Conservation (phyloP, 2,329 filamentous ascomycete species). For the Paracorniculantispora psalliotae region DNA sequence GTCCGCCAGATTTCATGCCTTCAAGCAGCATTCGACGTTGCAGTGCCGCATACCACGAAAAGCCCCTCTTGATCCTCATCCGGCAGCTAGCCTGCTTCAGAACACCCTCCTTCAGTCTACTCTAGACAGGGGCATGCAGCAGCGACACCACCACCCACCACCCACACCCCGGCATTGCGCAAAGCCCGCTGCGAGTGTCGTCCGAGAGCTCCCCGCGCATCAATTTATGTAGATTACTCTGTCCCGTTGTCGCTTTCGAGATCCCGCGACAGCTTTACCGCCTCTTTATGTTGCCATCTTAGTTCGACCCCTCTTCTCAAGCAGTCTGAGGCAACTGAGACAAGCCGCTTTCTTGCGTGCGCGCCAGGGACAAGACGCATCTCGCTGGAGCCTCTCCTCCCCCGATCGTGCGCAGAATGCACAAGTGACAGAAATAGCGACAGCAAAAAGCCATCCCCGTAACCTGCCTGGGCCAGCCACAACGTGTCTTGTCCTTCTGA, state of each 20-base stretch:
- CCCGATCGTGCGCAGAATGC: slow-evolving; percentile 12
- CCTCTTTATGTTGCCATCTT: neutral
- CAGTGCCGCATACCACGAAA: neutral
- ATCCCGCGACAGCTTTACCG: neutral
- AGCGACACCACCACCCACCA: neutral
- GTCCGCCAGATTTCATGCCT: neutral
- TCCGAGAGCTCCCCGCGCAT: neutral
- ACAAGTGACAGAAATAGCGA: slow-evolving; percentile 12
- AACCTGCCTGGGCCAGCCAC: neutral
- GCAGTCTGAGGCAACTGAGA: neutral
- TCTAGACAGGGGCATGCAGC: slow-evolving; percentile 3
- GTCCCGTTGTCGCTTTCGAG: neutral
- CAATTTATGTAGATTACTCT: neutral
- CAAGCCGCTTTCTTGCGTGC: neutral
- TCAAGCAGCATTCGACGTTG: neutral
- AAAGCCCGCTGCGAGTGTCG: neutral
- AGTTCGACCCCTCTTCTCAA: neutral
- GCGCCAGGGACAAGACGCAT: slow-evolving; percentile 4
- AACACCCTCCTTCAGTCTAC: neutral
- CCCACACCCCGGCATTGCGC: slow-evolving; percentile 6
- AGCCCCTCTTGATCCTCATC: neutral
- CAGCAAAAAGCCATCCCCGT: neutral
- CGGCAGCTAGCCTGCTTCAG: neutral
- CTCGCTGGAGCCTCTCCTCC: slow-evolving; percentile 3
- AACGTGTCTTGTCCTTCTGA: slow-evolving; percentile 7